phyloP scores from a whole-genome alignment of 345 rosid species.

The Psidium friedrichsthalianum region DNA sequence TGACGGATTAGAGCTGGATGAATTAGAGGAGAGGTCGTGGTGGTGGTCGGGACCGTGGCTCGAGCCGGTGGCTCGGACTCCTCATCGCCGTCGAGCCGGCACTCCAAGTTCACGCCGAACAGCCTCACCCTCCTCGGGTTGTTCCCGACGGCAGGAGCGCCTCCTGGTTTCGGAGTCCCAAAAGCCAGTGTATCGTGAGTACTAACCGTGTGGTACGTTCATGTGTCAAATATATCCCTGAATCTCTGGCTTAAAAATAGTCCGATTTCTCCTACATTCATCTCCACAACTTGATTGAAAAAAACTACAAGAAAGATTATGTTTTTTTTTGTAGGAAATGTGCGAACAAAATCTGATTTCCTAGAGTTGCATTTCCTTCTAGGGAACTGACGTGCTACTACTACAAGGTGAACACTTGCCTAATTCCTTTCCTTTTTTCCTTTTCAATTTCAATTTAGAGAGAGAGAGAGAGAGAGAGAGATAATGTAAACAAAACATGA shows the following conservation, averaged over 20 bases:
- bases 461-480: background rate
- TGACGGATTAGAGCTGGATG: background rate
- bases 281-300: background rate
- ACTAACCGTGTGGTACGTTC: background rate
- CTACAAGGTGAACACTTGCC: background rate
- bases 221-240: background rate
- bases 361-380: background rate
- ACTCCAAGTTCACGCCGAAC: constrained; percentile 24
- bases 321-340: background rate
- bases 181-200: background rate
- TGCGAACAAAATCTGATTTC: background rate
- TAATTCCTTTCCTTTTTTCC: background rate
- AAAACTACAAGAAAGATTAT: background rate
- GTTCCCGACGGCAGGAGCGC: background rate
- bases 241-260: background rate
- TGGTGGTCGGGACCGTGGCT: background rate
- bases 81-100: constrained; percentile 6
- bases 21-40: background rate
- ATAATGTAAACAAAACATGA: background rate
- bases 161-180: background rate
- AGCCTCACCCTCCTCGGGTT: constrained; percentile 15
- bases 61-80: constrained; percentile 2
- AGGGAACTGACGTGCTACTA: background rate
- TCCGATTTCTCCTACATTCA: background rate
- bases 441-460: background rate